Percentiles rank a stretch among this genome's conserved stretches.
These are phyloP conservation scores for Verbascum thapsus DNA, from an alignment of 257 asterid species.

Conservation along the genomic window DNA sequence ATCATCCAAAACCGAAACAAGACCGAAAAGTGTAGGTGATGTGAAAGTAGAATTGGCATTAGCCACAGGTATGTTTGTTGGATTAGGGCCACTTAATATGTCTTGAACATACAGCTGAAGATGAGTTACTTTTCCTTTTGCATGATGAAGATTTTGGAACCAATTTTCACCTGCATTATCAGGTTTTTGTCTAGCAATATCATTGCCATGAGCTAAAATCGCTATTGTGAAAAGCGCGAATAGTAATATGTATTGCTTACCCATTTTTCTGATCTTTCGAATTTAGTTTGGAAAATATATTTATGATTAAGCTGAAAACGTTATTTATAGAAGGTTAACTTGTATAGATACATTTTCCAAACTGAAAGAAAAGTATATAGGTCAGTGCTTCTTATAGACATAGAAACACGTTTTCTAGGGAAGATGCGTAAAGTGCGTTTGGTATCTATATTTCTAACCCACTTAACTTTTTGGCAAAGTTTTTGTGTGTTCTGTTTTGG, in stretches of 20 bases:
- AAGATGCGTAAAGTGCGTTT: no score
- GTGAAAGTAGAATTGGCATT: conserved; percentile 24
- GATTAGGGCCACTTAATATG: conserved; percentile 26
- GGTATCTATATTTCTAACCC: no score
- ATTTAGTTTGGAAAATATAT: not conserved
- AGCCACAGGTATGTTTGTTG: conserved; percentile 28
- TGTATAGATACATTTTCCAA: no score
- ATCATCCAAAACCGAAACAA: conserved; percentile 31
- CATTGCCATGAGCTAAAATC: not conserved
- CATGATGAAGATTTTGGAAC: conserved; percentile 3
- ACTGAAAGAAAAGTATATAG: no score
- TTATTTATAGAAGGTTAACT: not conserved
- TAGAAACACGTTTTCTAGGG: no score
- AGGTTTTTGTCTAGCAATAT: not conserved
- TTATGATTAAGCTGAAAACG: not conserved
- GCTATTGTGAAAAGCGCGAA: conserved; percentile 10
- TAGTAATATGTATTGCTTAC: conserved; percentile 1
- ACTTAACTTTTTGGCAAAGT: no score
- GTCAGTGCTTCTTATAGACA: no score
- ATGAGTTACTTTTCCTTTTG: conserved; percentile 23
- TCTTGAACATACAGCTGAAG: conserved; percentile 45
- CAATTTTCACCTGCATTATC: conserved; percentile 16
- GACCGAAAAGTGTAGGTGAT: conserved; percentile 34
- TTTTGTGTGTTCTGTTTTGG: no score
- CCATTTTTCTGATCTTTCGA: conserved; percentile 1